Evolutionary conservation across 495 filamentous ascomycete species (phyloP).

Genomic region (Clavariopsis aquatica): DNA sequence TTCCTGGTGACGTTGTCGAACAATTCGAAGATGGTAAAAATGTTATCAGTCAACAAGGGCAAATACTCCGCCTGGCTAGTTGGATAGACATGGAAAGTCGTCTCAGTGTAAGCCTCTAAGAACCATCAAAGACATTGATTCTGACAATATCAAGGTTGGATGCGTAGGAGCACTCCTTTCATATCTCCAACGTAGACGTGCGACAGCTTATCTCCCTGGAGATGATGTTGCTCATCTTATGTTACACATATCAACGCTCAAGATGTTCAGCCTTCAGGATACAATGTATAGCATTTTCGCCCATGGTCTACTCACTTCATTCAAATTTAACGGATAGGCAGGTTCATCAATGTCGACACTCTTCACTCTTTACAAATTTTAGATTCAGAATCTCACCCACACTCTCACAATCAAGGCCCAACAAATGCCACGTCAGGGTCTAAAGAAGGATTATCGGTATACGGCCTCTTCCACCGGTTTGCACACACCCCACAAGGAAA

Average conservation of each 20-base stretch:
- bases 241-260: constrained; percentile 64
- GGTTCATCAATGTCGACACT: constrained; percentile 80
- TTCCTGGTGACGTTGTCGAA: constrained; percentile 57
- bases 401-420: constrained; percentile 77
- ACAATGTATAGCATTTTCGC: constrained; percentile 61
- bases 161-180: constrained; percentile 84
- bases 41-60: constrained; percentile 59
- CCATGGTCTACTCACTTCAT: not conserved
- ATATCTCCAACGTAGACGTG: constrained; percentile 72
- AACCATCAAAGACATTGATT: not conserved
- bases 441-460: constrained; percentile 89
- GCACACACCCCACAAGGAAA: constrained; percentile 84
- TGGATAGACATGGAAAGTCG: constrained; percentile 78
- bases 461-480: constrained; percentile 75
- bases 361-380: constrained; percentile 83
- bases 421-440: constrained; percentile 65
- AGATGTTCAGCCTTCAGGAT: constrained; percentile 76
- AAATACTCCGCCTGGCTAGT: constrained; percentile 69
- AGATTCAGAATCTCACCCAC: constrained; percentile 80
- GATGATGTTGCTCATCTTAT: constrained; percentile 51
- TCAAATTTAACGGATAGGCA: constrained; percentile 33
- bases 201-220: constrained; percentile 59
- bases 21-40: constrained; percentile 54
- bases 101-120: constrained; percentile 52
- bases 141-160: constrained; percentile 50